These are phyloP conservation scores for Cladobotryum mycophilum DNA, from an alignment of 2,329 filamentous ascomycete genomes.

Conservation along the genomic window DNA sequence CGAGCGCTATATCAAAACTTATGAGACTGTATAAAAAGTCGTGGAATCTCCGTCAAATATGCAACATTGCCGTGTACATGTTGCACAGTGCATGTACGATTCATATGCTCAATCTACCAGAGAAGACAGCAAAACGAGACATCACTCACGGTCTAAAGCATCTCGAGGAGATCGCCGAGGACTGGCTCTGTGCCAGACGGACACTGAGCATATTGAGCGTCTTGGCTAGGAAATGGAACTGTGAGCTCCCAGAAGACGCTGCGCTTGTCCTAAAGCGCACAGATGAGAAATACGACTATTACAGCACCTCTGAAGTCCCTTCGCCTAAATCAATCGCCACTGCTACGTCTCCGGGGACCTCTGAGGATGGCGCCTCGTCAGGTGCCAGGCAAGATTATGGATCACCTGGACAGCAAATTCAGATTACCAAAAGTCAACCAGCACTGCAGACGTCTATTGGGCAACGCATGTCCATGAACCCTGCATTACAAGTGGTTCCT, in stretches of 20 bases:
- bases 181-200: slow-evolving; percentile 84
- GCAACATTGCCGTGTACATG: slow-evolving; percentile 95
- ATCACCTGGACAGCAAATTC: slow-evolving; percentile 28
- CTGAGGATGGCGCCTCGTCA: slow-evolving; percentile 21
- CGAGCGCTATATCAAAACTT: slow-evolving; percentile 85
- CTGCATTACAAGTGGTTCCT: slow-evolving; percentile 7
- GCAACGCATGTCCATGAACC: slow-evolving; percentile 11
- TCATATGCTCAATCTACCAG: slow-evolving; percentile 84
- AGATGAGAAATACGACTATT: slow-evolving; percentile 72
- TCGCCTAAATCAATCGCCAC: slow-evolving; percentile 41
- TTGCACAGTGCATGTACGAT: slow-evolving; percentile 91
- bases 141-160: slow-evolving; percentile 87
- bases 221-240: slow-evolving; percentile 81
- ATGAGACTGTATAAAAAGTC: slow-evolving; percentile 89
- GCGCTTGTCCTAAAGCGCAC: slow-evolving; percentile 67
- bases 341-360: slow-evolving; percentile 21
- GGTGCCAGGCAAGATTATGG: slow-evolving; percentile 26
- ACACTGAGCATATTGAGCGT: slow-evolving; percentile 81
- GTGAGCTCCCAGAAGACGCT: slow-evolving; percentile 81
- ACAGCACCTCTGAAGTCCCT: slow-evolving; percentile 54
- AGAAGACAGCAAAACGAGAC: slow-evolving; percentile 84
- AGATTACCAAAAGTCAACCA: slow-evolving; percentile 18
- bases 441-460: slow-evolving; percentile 10
- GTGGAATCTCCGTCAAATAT: slow-evolving; percentile 87
- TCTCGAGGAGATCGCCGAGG: slow-evolving; percentile 90